A percentile compares a stretch with the other conserved stretches of the same genome.
Evolutionary conservation across 2,329 filamentous ascomycete genomes (phyloP).

Genomic region (Kalaharituber pfeilii): DNA sequence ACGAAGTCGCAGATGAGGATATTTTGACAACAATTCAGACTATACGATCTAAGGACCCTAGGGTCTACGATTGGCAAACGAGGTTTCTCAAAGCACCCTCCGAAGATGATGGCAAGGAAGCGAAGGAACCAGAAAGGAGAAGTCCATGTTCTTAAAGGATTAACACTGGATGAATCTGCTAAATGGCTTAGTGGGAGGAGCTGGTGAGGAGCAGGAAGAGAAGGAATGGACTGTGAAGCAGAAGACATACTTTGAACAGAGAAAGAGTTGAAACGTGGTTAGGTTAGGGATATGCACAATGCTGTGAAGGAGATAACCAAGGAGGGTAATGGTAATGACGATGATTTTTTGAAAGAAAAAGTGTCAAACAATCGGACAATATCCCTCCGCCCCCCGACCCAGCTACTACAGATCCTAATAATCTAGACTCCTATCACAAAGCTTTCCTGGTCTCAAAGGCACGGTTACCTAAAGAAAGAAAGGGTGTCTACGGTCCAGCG

Average conservation of each 20-base stretch:
- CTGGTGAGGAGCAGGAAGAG: conserved; percentile 41
- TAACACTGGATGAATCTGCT: conserved; percentile 87
- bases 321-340: conserved; percentile 35
- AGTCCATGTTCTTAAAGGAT: conserved; percentile 70
- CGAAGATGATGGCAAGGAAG: conserved; percentile 29
- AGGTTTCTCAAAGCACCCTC: conserved; percentile 60
- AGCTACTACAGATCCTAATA: conserved; percentile 48
- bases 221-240: conserved; percentile 41
- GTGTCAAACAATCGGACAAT: conserved; percentile 20
- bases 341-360: conserved; percentile 48
- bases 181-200: conserved; percentile 51
- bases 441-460: conserved; percentile 88
- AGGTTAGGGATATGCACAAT: conserved; percentile 66
- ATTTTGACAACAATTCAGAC: conserved; percentile 76
- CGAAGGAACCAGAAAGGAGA: conserved; percentile 42
- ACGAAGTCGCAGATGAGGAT: conserved; percentile 66
- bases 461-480: conserved; percentile 52
- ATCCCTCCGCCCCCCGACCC: conserved; percentile 18
- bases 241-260: conserved; percentile 78
- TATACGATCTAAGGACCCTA: conserved; percentile 76
- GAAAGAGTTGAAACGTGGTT: conserved; percentile 56
- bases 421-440: conserved; percentile 82
- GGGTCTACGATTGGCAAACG: conserved; percentile 63
- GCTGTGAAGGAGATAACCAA: conserved; percentile 32
- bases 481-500: conserved; percentile 25